These are phyloP conservation scores for Catharanthus roseus DNA, from an alignment of 257 asterid species.

Conservation along the genomic window DNA sequence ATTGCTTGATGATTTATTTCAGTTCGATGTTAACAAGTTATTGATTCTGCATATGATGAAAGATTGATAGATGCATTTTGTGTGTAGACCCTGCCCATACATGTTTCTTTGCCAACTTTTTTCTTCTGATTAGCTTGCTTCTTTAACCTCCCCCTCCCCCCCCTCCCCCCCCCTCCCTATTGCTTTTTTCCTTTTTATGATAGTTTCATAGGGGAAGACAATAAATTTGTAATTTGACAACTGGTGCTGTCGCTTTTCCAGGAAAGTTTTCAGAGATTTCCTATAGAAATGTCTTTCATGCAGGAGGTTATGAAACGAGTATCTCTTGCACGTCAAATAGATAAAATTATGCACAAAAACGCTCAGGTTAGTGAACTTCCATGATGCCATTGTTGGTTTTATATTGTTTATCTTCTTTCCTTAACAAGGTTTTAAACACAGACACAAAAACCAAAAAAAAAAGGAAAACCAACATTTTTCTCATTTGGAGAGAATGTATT, in stretches of 20 bases:
- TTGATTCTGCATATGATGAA: neutral
- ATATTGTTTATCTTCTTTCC: neutral
- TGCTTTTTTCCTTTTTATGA: neutral
- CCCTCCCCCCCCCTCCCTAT: neutral
- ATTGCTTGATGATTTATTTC: no score
- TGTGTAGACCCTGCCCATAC: neutral
- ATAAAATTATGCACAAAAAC: conserved; percentile 66
- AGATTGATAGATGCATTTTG: neutral
- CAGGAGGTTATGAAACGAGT: conserved; percentile 77
- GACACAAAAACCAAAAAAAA: neutral
- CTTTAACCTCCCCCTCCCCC: neutral
- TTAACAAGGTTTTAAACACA: neutral
- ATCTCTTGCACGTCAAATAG: conserved; percentile 92
- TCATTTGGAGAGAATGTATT: neutral
- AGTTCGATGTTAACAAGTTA: neutral
- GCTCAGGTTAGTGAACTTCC: conserved; percentile 55
- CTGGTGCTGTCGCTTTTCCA: conserved; percentile 23
- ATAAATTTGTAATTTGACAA: conserved; percentile 1
- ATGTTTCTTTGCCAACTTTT: neutral
- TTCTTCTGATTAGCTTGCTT: neutral
- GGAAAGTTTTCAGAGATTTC: conserved; percentile 90
- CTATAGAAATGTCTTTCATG: conserved; percentile 68
- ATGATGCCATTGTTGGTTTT: neutral
- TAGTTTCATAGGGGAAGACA: neutral
- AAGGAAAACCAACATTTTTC: neutral